Conservation (phyloP, 2,329 filamentous ascomycete genomes). For the Diaporthe sp. region DNA sequence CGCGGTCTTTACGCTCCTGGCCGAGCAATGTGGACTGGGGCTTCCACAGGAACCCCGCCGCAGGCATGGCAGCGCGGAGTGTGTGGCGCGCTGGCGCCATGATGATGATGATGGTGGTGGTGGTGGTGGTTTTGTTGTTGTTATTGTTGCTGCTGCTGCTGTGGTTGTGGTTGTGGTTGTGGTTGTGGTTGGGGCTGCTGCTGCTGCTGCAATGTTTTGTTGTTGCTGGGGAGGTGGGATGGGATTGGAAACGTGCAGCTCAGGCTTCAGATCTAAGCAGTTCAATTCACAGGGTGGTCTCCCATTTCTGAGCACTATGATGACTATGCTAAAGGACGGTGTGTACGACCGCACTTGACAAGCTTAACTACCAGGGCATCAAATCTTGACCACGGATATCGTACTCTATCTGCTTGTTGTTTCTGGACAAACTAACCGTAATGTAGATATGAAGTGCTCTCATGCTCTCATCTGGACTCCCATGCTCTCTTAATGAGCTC, state of each 20-base stretch:
- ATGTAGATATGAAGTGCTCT: no score
- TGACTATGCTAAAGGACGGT: no score
- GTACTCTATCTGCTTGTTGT: no score
- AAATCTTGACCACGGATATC: no score
- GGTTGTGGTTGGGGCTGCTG: not conserved
- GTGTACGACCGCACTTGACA: no score
- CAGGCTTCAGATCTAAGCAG: not conserved
- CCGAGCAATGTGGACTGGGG: not conserved
- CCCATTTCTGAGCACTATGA: not conserved
- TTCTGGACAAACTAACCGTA: no score
- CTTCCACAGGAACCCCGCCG: slow-evolving; percentile 51
- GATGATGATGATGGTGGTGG: not conserved
- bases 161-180: not conserved
- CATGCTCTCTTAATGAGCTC: no score
- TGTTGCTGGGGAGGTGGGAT: not conserved
- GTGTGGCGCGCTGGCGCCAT: slow-evolving; percentile 59
- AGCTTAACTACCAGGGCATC: not conserved
- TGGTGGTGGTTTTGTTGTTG: not conserved
- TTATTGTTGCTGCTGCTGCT: not conserved
- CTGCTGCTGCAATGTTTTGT: not conserved
- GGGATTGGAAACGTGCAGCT: not conserved
- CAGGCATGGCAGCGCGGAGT: slow-evolving; percentile 64
- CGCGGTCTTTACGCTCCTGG: not conserved
- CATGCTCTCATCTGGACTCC: no score
- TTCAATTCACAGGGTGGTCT: not conserved